Percentiles rank a stretch among this genome's conserved stretches.
Evolutionary conservation across 495 filamentous ascomycete species (phyloP).

Genomic region (Penicillium waksmanii): DNA sequence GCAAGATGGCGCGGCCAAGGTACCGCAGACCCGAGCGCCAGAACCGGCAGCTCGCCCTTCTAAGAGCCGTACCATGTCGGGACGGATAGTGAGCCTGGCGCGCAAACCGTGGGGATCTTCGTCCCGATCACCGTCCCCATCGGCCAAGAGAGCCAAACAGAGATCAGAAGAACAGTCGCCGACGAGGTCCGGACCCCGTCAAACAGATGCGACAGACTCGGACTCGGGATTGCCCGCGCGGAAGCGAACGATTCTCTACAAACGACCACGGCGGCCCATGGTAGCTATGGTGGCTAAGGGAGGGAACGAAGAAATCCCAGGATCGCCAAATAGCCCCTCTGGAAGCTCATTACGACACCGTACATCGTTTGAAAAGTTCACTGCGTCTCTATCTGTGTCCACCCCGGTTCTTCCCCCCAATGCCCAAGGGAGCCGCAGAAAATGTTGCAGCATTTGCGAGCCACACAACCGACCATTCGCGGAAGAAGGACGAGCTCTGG

Average conservation of each 20-base stretch:
- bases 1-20: slow-evolving; percentile 20
- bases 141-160: slow-evolving; percentile 42
- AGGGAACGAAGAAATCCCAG: slow-evolving; percentile 40
- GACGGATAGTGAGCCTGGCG: slow-evolving; percentile 67
- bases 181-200: slow-evolving; percentile 23
- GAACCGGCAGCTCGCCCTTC: slow-evolving; percentile 48
- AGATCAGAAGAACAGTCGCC: slow-evolving; percentile 42
- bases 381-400: slow-evolving; percentile 49
- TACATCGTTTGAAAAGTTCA: slow-evolving; percentile 62
- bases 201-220: slow-evolving; percentile 32
- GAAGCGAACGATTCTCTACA: slow-evolving; percentile 45
- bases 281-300: slow-evolving; percentile 53
- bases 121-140: slow-evolving; percentile 65
- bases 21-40: slow-evolving; percentile 40
- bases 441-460: slow-evolving; percentile 39
- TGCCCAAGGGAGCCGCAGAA: slow-evolving; percentile 47
- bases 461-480: slow-evolving; percentile 46
- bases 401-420: slow-evolving; percentile 54
- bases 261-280: slow-evolving; percentile 55
- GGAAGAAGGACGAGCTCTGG: slow-evolving; percentile 89
- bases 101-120: slow-evolving; percentile 70
- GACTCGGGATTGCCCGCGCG: slow-evolving; percentile 35
- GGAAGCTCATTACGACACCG: slow-evolving; percentile 59
- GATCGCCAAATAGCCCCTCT: slow-evolving; percentile 48
- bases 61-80: slow-evolving; percentile 58